A percentile compares a stretch with the other conserved stretches of the same genome.
These are phyloP conservation scores for Leptographium flavum DNA, from an alignment of 2,329 filamentous ascomycete species.

Conservation along the genomic window DNA sequence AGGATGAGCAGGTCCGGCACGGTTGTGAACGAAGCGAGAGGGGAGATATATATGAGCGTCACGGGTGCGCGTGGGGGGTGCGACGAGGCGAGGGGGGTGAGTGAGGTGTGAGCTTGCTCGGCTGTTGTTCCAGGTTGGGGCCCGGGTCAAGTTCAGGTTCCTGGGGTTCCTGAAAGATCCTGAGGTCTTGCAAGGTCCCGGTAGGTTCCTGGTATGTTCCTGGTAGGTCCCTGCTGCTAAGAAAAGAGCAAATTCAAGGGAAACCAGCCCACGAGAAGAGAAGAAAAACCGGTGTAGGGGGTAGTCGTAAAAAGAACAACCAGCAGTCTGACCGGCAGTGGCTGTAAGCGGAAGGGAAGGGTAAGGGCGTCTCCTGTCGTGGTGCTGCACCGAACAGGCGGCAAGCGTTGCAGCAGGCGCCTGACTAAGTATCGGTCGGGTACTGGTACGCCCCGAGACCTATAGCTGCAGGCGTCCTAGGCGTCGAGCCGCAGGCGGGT, in stretches of 20 bases:
- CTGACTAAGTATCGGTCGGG: not conserved
- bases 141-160: too few relatives aligned
- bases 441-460: constrained; percentile 8
- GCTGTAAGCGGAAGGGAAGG: too few relatives aligned
- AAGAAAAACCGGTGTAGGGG: not conserved
- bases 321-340: constrained; percentile 1
- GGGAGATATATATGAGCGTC: constrained; percentile 1
- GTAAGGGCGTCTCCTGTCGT: too few relatives aligned
- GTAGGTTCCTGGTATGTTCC: not conserved
- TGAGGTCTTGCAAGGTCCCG: too few relatives aligned
- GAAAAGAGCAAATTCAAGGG: too few relatives aligned
- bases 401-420: constrained; percentile 4
- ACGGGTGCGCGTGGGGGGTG: not conserved
- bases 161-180: too few relatives aligned
- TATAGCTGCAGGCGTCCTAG: not conserved
- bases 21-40: not conserved
- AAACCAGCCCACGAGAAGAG: constrained; percentile 9
- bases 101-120: too few relatives aligned
- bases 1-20: not conserved
- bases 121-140: too few relatives aligned
- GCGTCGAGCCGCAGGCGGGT: constrained; percentile 7
- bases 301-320: too few relatives aligned
- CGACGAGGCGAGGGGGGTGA: not conserved
- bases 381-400: constrained; percentile 6
- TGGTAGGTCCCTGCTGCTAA: not conserved